Percentiles rank a stretch among this genome's conserved stretches.
Evolutionary conservation across 257 asterid species (phyloP).

Genomic region (Ballota nigra): DNA sequence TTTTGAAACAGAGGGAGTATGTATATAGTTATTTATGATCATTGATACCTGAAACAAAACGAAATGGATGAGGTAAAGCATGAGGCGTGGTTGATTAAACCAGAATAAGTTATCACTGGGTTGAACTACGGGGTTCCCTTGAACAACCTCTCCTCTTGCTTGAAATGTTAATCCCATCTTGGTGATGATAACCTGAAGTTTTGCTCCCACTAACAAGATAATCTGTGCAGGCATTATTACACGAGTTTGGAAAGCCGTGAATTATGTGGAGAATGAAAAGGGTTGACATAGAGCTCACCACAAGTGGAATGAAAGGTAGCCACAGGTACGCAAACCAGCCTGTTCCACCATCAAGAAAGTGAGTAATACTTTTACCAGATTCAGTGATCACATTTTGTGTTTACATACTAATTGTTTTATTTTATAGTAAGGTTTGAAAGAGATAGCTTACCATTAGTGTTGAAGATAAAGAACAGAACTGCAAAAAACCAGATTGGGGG

Average conservation of each 20-base stretch:
- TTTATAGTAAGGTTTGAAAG: neutral
- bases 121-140: conserved; percentile 47
- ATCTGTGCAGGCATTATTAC: conserved; percentile 29
- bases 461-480: conserved; percentile 51
- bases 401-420: neutral
- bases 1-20: no score
- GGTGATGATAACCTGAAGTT: conserved; percentile 59
- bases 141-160: conserved; percentile 55
- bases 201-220: conserved; percentile 52
- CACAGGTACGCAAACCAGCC: conserved; percentile 53
- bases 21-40: no score
- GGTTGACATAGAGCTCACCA: conserved; percentile 34
- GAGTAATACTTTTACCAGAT: neutral
- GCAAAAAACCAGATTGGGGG: conserved; percentile 65
- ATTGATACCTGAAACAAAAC: conserved; percentile 56
- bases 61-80: conserved; percentile 55
- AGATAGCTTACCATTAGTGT: conserved; percentile 49
- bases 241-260: neutral
- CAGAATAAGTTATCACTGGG: conserved; percentile 63
- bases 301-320: conserved; percentile 57
- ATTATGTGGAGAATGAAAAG: neutral
- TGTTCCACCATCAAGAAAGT: conserved; percentile 21
- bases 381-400: neutral
- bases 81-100: conserved; percentile 52
- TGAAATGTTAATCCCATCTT: conserved; percentile 56